phyloP scores from a whole-genome alignment of 495 filamentous ascomycete species.

The Margaritispora aquatica region DNA sequence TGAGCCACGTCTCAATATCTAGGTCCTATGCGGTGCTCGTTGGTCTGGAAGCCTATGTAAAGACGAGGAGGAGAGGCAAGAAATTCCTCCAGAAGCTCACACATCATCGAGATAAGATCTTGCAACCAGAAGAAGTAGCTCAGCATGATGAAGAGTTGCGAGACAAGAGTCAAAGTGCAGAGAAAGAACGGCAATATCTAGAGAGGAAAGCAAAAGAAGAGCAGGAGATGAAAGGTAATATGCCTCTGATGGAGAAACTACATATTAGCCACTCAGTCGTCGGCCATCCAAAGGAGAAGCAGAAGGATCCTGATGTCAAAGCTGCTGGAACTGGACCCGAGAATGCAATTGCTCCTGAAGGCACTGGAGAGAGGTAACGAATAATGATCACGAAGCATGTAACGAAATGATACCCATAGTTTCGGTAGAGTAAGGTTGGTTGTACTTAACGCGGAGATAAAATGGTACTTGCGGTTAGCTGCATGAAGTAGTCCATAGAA shows the following conservation, averaged over 20 bases:
- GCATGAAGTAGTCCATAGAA: background rate
- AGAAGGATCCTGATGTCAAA: conserved; percentile 7
- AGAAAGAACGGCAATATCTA: conserved; percentile 16
- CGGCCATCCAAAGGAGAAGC: background rate
- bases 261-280: background rate
- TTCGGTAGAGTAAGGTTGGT: background rate
- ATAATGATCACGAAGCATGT: background rate
- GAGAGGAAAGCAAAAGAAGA: conserved; percentile 21
- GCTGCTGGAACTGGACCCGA: conserved; percentile 19
- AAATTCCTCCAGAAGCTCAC: conserved; percentile 19
- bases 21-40: conserved; percentile 76
- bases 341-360: conserved; percentile 23
- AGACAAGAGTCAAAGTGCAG: conserved; percentile 23
- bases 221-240: conserved; percentile 16
- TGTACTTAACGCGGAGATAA: background rate
- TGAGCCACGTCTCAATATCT: conserved; percentile 68
- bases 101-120: conserved; percentile 19
- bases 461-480: background rate
- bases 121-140: conserved; percentile 13
- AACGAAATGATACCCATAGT: conserved; percentile 5
- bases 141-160: conserved; percentile 25
- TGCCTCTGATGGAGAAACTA: conserved; percentile 15
- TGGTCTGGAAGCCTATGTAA: conserved; percentile 74
- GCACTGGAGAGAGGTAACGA: conserved; percentile 10
- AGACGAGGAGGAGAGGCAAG: conserved; percentile 29